phyloP scores from a whole-genome alignment of 1,139 yeast species.

The Blastobotrys buckinghamii region DNA sequence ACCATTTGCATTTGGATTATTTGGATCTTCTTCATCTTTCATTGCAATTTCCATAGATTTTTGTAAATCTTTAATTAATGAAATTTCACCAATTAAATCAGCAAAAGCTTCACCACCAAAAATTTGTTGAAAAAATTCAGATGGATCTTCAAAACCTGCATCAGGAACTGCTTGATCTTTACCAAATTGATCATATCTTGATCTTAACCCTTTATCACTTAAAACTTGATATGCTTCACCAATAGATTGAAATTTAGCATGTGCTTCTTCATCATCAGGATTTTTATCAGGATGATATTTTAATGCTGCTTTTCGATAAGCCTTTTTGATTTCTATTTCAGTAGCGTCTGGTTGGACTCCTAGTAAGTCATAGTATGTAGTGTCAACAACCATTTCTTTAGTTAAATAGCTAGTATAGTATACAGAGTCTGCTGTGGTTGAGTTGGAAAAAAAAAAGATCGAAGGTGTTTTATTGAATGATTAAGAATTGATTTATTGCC shows the following conservation, averaged over 20 bases:
- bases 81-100: slow-evolving; percentile 83
- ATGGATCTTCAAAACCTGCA: slow-evolving; percentile 85
- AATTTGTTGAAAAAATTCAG: slow-evolving; percentile 77
- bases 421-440: too few species aligned
- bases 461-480: too few species aligned
- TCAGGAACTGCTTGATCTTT: slow-evolving; percentile 77
- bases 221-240: slow-evolving; percentile 44
- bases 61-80: slow-evolving; percentile 74
- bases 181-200: slow-evolving; percentile 78
- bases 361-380: slow-evolving; percentile 77
- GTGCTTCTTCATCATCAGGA: slow-evolving; percentile 81
- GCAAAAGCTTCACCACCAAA: slow-evolving; percentile 93
- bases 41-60: slow-evolving; percentile 70
- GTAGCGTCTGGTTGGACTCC: slow-evolving; percentile 68
- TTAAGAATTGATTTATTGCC: too few species aligned
- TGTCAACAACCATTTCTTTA: too few species aligned
- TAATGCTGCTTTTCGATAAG: slow-evolving; percentile 86
- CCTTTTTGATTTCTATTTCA: slow-evolving; percentile 80
- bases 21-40: slow-evolving; percentile 67
- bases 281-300: slow-evolving; percentile 93
- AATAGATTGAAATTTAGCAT: slow-evolving; percentile 47
- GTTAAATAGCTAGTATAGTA: too few species aligned
- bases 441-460: too few species aligned
- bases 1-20: not conserved
- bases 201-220: slow-evolving; percentile 65